Evolutionary conservation across 2,329 filamentous ascomycete genomes (phyloP).

Genomic region (Xylaria sp.): DNA sequence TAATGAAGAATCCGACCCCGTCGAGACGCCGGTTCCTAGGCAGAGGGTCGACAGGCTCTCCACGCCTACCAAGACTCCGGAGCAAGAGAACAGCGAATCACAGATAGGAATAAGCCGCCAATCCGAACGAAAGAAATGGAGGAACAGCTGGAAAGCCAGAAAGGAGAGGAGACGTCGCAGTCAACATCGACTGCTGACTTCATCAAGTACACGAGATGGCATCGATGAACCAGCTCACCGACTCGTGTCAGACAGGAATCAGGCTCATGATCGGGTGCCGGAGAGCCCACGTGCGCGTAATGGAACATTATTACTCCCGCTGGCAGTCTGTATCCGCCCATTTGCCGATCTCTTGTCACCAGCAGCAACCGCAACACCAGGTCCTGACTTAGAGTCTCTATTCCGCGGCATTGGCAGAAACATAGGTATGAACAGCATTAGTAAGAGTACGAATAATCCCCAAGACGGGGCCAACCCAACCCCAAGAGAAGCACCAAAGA

Average conservation of each 20-base stretch:
- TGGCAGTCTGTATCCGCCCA: background rate
- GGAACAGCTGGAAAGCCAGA: background rate
- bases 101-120: background rate
- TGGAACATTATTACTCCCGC: background rate
- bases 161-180: too few relatives aligned
- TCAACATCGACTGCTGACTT: background rate
- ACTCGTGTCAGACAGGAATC: background rate
- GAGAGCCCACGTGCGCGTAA: background rate
- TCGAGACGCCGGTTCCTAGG: background rate
- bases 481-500: background rate
- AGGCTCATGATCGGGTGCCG: background rate
- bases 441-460: background rate
- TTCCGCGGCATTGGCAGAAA: background rate
- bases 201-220: background rate
- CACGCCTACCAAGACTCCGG: background rate
- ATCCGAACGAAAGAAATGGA: background rate
- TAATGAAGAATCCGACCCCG: background rate
- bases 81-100: background rate
- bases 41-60: background rate
- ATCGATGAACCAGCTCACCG: background rate
- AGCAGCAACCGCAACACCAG: background rate
- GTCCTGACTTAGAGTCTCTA: background rate
- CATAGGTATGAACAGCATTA: background rate
- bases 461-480: background rate
- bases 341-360: constrained; percentile 19